These are phyloP conservation scores for Tephrocybe sp. DNA, from an alignment of 768 basidiomycete genomes.

Conservation along the genomic window DNA sequence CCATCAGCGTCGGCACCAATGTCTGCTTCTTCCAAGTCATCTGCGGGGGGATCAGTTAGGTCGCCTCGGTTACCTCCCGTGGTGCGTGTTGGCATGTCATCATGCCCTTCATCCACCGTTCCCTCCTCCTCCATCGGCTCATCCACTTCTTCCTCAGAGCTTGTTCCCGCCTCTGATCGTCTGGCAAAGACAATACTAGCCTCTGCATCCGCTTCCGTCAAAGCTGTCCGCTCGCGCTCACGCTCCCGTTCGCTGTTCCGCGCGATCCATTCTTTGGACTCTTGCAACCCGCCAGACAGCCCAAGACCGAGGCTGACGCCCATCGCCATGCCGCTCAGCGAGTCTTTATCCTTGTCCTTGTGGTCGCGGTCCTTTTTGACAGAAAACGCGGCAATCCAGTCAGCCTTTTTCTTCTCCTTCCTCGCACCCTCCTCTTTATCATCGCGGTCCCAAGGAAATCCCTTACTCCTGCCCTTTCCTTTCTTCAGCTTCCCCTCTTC, in stretches of 20 bases:
- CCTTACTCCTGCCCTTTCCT: slow-evolving; percentile 26
- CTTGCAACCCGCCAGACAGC: slow-evolving; percentile 3
- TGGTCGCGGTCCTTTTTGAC: slow-evolving; percentile 1
- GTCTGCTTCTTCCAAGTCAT: slow-evolving; percentile 14
- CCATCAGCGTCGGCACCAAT: slow-evolving; percentile 7
- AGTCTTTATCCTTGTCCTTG: slow-evolving; percentile 3
- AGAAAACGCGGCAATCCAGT: slow-evolving; percentile 15
- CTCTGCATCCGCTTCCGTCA: slow-evolving; percentile 12
- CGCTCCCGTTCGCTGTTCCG: slow-evolving; percentile 1
- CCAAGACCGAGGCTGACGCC: slow-evolving; percentile 9
- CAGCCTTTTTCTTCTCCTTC: slow-evolving; percentile 11
- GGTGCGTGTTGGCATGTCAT: background rate
- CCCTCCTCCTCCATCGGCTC: background rate
- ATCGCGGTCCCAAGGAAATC: slow-evolving; percentile 32
- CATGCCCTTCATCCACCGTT: background rate
- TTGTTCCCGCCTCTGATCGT: background rate
- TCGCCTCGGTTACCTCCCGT: too few relatives aligned
- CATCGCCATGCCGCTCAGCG: background rate
- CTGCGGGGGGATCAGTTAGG: too few relatives aligned
- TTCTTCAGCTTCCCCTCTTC: slow-evolving; percentile 4
- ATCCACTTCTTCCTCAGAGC: background rate
- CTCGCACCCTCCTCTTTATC: slow-evolving; percentile 3
- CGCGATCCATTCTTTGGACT: slow-evolving; percentile 7
- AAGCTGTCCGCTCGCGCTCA: slow-evolving; percentile 2
- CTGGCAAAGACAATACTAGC: slow-evolving; percentile 12